These are phyloP conservation scores for Phlyctochytrium arcticum DNA, from an alignment of 192 early-diverging fungal species.

Conservation along the genomic window DNA sequence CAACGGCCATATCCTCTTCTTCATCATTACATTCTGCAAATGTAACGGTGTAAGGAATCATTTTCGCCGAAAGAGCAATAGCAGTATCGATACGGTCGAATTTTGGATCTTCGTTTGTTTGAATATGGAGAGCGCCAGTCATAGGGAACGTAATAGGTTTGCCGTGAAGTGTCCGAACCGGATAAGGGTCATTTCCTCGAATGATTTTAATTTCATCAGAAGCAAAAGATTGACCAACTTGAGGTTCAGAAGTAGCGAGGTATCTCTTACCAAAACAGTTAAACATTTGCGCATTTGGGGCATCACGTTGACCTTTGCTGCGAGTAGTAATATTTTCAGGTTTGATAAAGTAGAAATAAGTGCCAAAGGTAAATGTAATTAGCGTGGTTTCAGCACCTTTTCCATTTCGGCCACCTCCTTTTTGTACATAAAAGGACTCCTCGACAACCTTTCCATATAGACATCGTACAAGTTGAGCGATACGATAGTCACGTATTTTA, in stretches of 20 bases:
- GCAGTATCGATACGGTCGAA: conserved; percentile 6
- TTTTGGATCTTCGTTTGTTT: conserved; percentile 10
- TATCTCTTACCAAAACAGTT: conserved; percentile 2
- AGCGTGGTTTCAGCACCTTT: conserved; percentile 15
- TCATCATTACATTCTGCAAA: background rate
- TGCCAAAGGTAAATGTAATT: background rate
- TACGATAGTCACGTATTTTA: conserved; percentile 3
- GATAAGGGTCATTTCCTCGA: background rate
- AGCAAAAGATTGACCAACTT: background rate
- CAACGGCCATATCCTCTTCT: background rate
- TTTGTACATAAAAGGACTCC: conserved; percentile 5
- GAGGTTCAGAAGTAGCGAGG: conserved; percentile 1
- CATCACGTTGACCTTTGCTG: background rate
- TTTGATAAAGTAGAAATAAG: background rate
- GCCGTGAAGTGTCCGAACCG: conserved; percentile 8
- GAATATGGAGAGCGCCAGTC: conserved; percentile 5
- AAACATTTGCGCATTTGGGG: conserved; percentile 10
- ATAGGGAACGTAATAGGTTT: conserved; percentile 18
- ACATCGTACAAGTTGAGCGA: background rate
- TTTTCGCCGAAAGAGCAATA: background rate
- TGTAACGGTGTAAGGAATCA: background rate
- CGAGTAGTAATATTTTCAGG: background rate
- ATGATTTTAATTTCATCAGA: conserved; percentile 6
- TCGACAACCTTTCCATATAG: conserved; percentile 7
- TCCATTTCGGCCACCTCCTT: conserved; percentile 13